Evolutionary conservation across 2,329 filamentous ascomycete genomes (phyloP).

Genomic region (Fonsecaea nubica): DNA sequence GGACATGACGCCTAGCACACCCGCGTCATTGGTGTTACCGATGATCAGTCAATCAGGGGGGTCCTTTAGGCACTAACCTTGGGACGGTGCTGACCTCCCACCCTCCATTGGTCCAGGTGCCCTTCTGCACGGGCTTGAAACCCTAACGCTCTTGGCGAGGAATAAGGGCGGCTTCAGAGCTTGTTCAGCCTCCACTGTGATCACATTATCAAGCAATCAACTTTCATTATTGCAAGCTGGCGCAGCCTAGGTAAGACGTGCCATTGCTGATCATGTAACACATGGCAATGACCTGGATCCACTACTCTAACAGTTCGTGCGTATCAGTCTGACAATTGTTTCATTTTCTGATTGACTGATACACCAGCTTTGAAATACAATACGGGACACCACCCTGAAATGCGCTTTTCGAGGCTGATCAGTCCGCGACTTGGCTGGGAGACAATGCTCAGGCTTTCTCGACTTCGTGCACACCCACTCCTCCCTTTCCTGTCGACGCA

Average conservation of each 20-base stretch:
- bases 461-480: slow-evolving; percentile 25
- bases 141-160: neutral
- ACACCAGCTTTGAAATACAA: neutral
- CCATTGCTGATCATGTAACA: neutral
- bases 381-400: neutral
- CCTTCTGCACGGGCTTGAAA: neutral
- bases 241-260: no score
- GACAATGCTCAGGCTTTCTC: slow-evolving; percentile 24
- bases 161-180: neutral
- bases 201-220: neutral
- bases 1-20: neutral
- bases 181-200: neutral
- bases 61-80: neutral
- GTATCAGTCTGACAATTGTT: neutral
- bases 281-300: neutral
- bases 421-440: neutral
- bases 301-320: neutral
- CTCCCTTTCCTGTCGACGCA: slow-evolving; percentile 21
- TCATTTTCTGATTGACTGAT: neutral
- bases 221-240: neutral
- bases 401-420: neutral
- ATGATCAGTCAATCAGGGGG: neutral
- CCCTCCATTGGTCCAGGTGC: neutral
- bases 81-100: neutral
- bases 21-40: neutral